Base-by-base conservation (phyloP, 768 basidiomycete species). In the Clitopilus passeckerianus region DNA sequence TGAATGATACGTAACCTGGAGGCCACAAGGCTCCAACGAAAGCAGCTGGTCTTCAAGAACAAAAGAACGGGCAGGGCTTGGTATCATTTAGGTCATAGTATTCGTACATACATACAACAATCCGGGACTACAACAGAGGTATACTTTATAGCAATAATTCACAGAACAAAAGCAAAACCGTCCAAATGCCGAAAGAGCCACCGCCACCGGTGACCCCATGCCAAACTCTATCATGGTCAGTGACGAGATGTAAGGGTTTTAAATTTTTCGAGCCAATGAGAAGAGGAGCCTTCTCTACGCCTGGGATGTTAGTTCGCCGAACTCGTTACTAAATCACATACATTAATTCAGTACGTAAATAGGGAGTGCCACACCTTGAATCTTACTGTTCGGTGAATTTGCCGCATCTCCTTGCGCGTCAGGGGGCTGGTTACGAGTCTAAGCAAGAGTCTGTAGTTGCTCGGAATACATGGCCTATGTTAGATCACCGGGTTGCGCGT, bases 401-500 rank as follows among this genome's bases (percentile, higher is more conserved):
- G 56, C 78, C 80, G 57, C 85, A 1, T 74, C 62, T 33, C 86
- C 86, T n/a, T n/a, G n/a, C n/a, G n/a, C n/a, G n/a, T n/a, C n/a
- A n/a, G n/a, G n/a, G n/a, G n/a, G n/a, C n/a, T n/a, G n/a, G n/a
- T n/a, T n/a, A n/a, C n/a, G n/a, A n/a, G n/a, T n/a, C n/a, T n/a
- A n/a, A n/a, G n/a, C n/a, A n/a, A n/a, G n/a, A n/a, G n/a, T n/a
- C n/a, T n/a, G n/a, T n/a, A n/a, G n/a, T n/a, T n/a, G n/a, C n/a
- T n/a, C n/a, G n/a, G n/a, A n/a, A n/a, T n/a, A n/a, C n/a, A n/a
- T n/a, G n/a, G n/a, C n/a, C n/a, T n/a, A n/a, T n/a, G n/a, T n/a
- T n/a, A n/a, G n/a, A n/a, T n/a, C n/a, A n/a, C n/a, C n/a, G n/a
- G n/a, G n/a, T n/a, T n/a, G n/a, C n/a, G n/a, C n/a, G n/a, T n/a